These are phyloP conservation scores for Ophiostoma sp. DNA, from an alignment of 2,329 filamentous ascomycete genomes.

Conservation along the genomic window DNA sequence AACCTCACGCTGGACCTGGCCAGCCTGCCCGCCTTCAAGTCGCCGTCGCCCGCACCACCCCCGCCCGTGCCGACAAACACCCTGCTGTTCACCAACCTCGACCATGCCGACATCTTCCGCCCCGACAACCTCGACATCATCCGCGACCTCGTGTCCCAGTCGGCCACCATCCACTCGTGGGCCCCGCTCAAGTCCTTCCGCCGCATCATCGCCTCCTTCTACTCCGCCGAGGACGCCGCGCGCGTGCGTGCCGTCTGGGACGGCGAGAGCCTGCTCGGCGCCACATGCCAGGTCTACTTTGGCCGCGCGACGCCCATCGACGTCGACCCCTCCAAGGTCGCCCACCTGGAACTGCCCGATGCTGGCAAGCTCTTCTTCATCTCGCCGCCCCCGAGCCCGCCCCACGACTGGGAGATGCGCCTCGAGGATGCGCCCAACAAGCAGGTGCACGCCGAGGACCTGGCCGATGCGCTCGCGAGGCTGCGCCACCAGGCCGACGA, in stretches of 20 bases:
- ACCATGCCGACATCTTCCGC: conserved; percentile 66
- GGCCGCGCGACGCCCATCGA: conserved; percentile 55
- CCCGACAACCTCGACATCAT: conserved; percentile 69
- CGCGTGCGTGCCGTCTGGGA: conserved; percentile 68
- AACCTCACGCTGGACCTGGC: conserved; percentile 68
- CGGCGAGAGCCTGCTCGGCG: conserved; percentile 65
- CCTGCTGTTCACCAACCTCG: conserved; percentile 75
- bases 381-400: conserved; percentile 61
- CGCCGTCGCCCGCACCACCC: conserved; percentile 34
- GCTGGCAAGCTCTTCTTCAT: conserved; percentile 70
- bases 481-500: conserved; percentile 44
- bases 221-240: conserved; percentile 62
- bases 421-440: conserved; percentile 66
- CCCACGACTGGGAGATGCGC: conserved; percentile 63
- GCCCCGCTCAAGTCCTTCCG: conserved; percentile 76
- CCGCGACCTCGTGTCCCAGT: conserved; percentile 61
- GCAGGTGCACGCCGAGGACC: conserved; percentile 62
- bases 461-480: conserved; percentile 60
- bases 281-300: conserved; percentile 63
- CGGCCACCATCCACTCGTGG: conserved; percentile 71
- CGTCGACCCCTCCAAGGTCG: conserved; percentile 38
- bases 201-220: conserved; percentile 75
- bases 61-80: conserved; percentile 70
- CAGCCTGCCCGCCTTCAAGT: conserved; percentile 52
- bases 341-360: conserved; percentile 60